Base-by-base conservation (phyloP, 2,329 filamentous ascomycete species). In the Chaetomiaceae sp. region DNA sequence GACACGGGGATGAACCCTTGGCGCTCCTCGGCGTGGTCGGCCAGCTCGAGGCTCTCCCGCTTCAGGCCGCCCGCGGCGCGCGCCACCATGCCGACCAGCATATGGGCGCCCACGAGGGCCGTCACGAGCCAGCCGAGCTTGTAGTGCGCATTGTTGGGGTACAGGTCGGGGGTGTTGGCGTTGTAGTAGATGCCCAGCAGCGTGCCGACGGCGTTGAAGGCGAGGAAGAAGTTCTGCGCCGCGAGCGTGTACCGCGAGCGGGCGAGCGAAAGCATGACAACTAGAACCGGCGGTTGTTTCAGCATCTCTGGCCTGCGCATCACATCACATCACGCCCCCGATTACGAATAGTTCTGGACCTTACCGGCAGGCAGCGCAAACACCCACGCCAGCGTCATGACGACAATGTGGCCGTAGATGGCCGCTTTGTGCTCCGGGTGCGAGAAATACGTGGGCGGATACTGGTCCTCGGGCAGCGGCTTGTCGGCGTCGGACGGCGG, bases 101-200 rank as follows among this genome's bases (percentile, higher is more conserved):
- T 76, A 70, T 96, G 92, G 0, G 78, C 82, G 46, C 75, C 76
- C 10, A 87, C 75, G 4, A 91, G 73, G 74, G 81, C 86, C 3
- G 86, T 92, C 25, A 86, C 77, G 37, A 88, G 75, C 92, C 92
- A 97, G 48, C 90, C 90, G 38, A 92, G 77, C 66, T 87, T 90
- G 71, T 90, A 84, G 67, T 96, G 91, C n/a, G 86, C 81, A 64
- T 95, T 95, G 64, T 87, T 85, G 27, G 83, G 83, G 65, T 96
- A 96, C 19, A 96, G 72, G 63, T 96, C 88, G 1, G 90, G 89
- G 0, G 89, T 95, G 56, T 79, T 82, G 51, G 79, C 76, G 65
- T 93, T 89, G 73, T 96, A 96, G 30, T 89, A 71, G 44, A 80
- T 76, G 7, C 80, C 82, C 21, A 87, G 65, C 13, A 88, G 62